phyloP scores from a whole-genome alignment of 2,329 filamentous ascomycete genomes.

The Phialophora macrospora region DNA sequence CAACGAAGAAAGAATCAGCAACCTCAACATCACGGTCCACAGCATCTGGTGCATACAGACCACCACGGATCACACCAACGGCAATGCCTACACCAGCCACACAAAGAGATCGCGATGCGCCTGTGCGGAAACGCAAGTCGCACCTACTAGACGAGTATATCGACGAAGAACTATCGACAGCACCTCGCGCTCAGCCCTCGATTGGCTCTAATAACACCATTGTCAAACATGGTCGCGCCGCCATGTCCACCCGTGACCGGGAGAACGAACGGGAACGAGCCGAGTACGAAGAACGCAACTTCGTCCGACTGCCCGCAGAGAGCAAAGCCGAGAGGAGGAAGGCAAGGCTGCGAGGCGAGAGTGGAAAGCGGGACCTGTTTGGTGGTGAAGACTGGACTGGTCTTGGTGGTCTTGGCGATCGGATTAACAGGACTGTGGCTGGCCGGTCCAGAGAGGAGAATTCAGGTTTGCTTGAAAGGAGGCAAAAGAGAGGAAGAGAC shows the following conservation, averaged over 20 bases:
- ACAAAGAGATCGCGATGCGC: constrained; percentile 64
- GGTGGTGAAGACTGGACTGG: constrained; percentile 94
- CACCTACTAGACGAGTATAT: constrained; percentile 92
- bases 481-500: constrained; percentile 72
- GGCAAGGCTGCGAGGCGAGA: constrained; percentile 50
- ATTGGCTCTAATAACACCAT: constrained; percentile 81
- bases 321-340: constrained; percentile 83
- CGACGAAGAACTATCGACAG: constrained; percentile 77
- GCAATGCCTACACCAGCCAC: constrained; percentile 67
- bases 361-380: constrained; percentile 62
- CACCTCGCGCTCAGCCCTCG: constrained; percentile 82
- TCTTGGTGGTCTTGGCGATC: constrained; percentile 80
- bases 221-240: constrained; percentile 73
- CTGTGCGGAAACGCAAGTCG: constrained; percentile 68
- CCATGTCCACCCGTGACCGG: constrained; percentile 76
- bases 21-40: constrained; percentile 19
- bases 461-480: constrained; percentile 71
- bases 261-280: constrained; percentile 77
- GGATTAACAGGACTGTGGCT: constrained; percentile 80
- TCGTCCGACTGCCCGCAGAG: constrained; percentile 80
- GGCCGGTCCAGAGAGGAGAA: constrained; percentile 60
- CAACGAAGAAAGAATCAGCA: constrained; percentile 9
- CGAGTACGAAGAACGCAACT: constrained; percentile 91
- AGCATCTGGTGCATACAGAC: constrained; percentile 74
- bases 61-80: constrained; percentile 85